phyloP scores from a whole-genome alignment of 768 basidiomycete species.

The Polyporus arcularius region DNA sequence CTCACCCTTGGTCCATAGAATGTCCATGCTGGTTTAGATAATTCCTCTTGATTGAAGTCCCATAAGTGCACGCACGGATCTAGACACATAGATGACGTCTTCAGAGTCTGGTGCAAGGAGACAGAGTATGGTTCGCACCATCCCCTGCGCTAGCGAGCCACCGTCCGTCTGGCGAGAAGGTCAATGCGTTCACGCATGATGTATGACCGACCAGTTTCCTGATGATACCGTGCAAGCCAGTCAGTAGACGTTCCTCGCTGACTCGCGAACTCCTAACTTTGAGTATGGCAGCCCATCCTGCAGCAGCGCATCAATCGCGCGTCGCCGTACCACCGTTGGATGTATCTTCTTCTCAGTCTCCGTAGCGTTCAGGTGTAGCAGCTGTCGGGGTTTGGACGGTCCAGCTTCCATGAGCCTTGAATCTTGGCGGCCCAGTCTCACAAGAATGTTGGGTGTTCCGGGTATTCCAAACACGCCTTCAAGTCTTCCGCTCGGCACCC shows the following conservation, averaged over 20 bases:
- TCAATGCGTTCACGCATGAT: conserved; percentile 40
- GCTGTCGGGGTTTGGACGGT: no score
- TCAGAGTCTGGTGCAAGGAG: not conserved
- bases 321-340: not conserved
- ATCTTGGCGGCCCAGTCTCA: no score
- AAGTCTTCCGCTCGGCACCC: no score
- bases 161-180: conserved; percentile 37
- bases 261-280: conserved; percentile 16
- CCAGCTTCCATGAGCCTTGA: no score
- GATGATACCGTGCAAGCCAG: not conserved
- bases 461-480: no score
- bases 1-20: conserved; percentile 32
- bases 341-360: not conserved
- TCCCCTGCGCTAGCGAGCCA: conserved; percentile 44
- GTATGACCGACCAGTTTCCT: conserved; percentile 37
- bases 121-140: conserved; percentile 23
- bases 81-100: conserved; percentile 1
- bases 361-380: not conserved
- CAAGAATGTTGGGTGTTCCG: no score
- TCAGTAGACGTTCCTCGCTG: not conserved
- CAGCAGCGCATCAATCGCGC: conserved; percentile 2
- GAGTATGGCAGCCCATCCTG: conserved; percentile 28
- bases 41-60: conserved; percentile 37
- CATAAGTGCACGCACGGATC: conserved; percentile 36
- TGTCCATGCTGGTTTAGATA: conserved; percentile 27